These are phyloP conservation scores for Phytophthora citricola DNA, from an alignment of 352 stramenopile genomes.

Conservation along the genomic window DNA sequence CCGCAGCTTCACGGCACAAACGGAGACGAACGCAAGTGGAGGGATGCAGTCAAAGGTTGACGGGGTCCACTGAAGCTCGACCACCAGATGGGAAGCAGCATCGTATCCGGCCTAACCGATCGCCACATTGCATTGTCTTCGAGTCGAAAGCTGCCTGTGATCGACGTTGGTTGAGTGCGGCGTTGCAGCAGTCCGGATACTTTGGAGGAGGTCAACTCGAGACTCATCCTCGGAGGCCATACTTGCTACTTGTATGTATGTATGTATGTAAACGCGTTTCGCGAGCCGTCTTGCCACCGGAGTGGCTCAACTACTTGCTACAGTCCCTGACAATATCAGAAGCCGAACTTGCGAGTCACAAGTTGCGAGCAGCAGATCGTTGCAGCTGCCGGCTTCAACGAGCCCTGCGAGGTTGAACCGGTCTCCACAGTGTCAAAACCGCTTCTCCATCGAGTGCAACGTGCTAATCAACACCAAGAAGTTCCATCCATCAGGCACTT, in stretches of 20 bases:
- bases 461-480: constrained; percentile 8
- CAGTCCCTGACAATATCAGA: too few species aligned
- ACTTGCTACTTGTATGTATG: background rate
- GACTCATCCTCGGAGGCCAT: constrained; percentile 14
- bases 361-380: background rate
- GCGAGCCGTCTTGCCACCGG: too few species aligned
- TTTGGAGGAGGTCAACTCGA: background rate
- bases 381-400: constrained; percentile 4
- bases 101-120: constrained; percentile 9
- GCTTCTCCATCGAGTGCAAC: constrained; percentile 16
- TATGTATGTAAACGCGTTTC: too few species aligned
- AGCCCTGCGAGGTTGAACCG: constrained; percentile 3
- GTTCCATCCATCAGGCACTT: too few species aligned
- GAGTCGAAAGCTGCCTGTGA: background rate
- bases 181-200: constrained; percentile 14
- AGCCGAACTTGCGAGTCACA: background rate
- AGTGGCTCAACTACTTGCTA: background rate
- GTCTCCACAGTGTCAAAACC: constrained; percentile 3
- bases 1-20: background rate
- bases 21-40: constrained; percentile 25
- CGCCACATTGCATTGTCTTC: constrained; percentile 10
- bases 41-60: constrained; percentile 16
- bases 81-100: constrained; percentile 30
- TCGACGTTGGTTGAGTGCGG: background rate
- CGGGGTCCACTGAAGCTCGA: constrained; percentile 14